phyloP scores from a whole-genome alignment of 2,329 filamentous ascomycete genomes.

The Nemania abortiva region DNA sequence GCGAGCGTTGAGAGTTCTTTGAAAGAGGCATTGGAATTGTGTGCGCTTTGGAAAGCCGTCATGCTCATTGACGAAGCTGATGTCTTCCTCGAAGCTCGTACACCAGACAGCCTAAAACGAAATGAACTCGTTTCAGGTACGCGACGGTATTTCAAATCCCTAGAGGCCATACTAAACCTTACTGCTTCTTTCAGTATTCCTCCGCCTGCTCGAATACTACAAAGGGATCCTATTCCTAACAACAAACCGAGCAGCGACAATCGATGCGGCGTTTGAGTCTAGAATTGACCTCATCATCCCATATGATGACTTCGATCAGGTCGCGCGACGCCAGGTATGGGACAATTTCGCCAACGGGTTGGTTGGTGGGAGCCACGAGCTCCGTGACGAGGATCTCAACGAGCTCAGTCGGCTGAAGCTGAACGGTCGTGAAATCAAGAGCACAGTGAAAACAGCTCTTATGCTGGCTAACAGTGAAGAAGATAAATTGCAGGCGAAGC shows the following conservation, averaged over 20 bases:
- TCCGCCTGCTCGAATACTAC: not conserved
- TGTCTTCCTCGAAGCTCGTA: slow-evolving; percentile 10
- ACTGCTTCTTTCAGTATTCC: not conserved
- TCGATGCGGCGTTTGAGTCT: not conserved
- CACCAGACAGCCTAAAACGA: not conserved
- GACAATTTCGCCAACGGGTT: not conserved
- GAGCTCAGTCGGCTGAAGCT: not conserved
- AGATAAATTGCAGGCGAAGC: not conserved
- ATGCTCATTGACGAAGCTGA: too few species aligned
- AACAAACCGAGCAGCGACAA: not conserved
- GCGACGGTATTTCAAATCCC: not conserved
- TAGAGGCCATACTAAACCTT: not conserved
- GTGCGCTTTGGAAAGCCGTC: slow-evolving; percentile 10
- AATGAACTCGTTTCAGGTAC: slow-evolving; percentile 11
- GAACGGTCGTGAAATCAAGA: slow-evolving; percentile 1
- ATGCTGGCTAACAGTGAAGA: not conserved
- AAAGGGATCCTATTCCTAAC: not conserved
- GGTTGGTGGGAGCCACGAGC: not conserved
- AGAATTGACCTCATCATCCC: not conserved
- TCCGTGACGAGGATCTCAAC: not conserved
- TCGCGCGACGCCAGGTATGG: not conserved
- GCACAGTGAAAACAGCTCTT: not conserved
- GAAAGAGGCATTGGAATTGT: slow-evolving; percentile 16
- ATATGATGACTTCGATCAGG: not conserved
- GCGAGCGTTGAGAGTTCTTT: not conserved